phyloP scores from a whole-genome alignment of 2,329 filamentous ascomycete genomes.

The Phoma sp. region DNA sequence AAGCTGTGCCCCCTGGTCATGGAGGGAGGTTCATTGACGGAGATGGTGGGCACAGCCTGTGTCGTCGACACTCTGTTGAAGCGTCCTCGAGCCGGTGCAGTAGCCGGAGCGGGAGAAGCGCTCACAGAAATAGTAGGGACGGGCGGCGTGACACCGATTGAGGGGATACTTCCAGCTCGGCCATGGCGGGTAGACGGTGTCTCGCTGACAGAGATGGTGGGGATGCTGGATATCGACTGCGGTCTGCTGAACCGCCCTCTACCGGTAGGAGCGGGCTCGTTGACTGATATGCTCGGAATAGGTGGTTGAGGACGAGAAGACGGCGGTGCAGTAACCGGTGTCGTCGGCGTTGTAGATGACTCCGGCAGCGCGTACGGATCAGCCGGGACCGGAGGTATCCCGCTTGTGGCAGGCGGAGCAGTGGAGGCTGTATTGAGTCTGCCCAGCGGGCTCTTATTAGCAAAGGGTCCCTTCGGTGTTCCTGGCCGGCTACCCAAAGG shows the following conservation, averaged over 20 bases:
- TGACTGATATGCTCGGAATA: conserved; percentile 20
- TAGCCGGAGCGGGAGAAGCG: conserved; percentile 17
- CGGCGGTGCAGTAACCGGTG: conserved; percentile 1
- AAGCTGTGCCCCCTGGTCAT: conserved; percentile 21
- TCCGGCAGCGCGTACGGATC: conserved; percentile 14
- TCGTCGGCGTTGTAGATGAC: conserved; percentile 31
- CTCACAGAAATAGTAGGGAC: conserved; percentile 37
- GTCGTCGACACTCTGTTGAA: conserved; percentile 16
- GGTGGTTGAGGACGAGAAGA: conserved; percentile 8
- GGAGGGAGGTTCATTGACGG: conserved; percentile 30
- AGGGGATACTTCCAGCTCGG: conserved; percentile 25
- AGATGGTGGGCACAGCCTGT: conserved; percentile 39
- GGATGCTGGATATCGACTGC: conserved; percentile 15
- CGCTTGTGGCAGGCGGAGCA: conserved; percentile 42
- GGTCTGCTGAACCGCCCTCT: conserved; percentile 8
- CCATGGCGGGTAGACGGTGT: conserved; percentile 29
- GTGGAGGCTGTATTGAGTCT: conserved; percentile 36
- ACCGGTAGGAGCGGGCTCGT: conserved; percentile 8
- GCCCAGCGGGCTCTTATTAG: conserved; percentile 29
- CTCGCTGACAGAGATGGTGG: conserved; percentile 29
- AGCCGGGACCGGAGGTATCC: background rate
- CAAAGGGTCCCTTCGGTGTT: conserved; percentile 36
- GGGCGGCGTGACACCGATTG: conserved; percentile 25
- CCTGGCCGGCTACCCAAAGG: conserved; percentile 37
- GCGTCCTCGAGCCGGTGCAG: conserved; percentile 8